Evolutionary conservation across 345 rosid genomes (phyloP), one percentile per base, ranked within the genome.

Genomic region (Laguncularia racemosa): DNA sequence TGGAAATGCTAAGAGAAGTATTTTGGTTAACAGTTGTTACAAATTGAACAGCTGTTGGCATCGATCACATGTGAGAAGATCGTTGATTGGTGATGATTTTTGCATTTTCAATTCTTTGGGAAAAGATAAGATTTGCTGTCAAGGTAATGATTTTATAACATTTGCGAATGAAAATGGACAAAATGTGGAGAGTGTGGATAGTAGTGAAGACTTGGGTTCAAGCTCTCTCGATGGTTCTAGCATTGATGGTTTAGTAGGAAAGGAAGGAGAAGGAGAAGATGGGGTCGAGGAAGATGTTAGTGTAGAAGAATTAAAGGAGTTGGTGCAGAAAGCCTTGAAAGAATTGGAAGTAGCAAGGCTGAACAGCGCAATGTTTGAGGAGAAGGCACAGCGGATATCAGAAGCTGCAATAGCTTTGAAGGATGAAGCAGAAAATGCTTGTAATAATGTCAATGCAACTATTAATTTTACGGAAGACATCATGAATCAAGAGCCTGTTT

Each of bases 331-430:
- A 71, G 84, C 93, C 14, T 51, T 45, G 61, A 79, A 68, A 65
- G 97, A 89, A 45, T 58, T 92, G 76, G 95, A 83, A 63, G 86
- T 76, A 79, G 95, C 93, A 21, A 66, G 74, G 62, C 71, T 81
- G 60, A 92, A 89, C 59, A 86, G 98, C 55, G 70, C 80, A 46
- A 64, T 81, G 73, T 92, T 86, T 56, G 97, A 92, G 81, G 95
- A 89, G 55, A 89, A 83, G 76, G 97, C 96, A 54, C 95, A 84
- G 65, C 63, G 73, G 49, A 80, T 89, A 61, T 84, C 98, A 10
- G 97, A 92, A 78, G 56, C 81, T 66, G 95, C 97, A 10, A 89
- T 92, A 44, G 80, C 93, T 15, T 73, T 80, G 71, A 89, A 89
- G 77, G 98, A 92, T 53, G 78, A 86, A 65, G 91, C 91, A 2